A percentile compares a stretch with the other conserved stretches of the same genome.
These are phyloP conservation scores for Geoglossum cookeanum DNA, from an alignment of 2,329 filamentous ascomycete genomes.

Conservation along the genomic window DNA sequence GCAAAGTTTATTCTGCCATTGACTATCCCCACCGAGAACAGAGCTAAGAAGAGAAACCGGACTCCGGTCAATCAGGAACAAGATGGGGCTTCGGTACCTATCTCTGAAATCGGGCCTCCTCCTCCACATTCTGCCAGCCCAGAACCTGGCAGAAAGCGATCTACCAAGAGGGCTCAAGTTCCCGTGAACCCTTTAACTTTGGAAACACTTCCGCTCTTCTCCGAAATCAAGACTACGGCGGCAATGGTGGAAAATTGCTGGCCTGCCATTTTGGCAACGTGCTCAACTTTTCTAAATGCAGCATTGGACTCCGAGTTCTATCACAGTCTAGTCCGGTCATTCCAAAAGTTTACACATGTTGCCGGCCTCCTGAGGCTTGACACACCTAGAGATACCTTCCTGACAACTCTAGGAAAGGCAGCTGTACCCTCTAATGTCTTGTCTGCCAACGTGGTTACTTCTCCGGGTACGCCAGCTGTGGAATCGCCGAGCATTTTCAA, in stretches of 20 bases:
- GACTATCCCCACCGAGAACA: constrained; percentile 59
- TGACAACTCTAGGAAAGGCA: constrained; percentile 84
- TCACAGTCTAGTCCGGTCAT: constrained; percentile 73
- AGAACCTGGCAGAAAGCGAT: constrained; percentile 19
- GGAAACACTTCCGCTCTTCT: constrained; percentile 49
- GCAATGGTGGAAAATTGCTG: constrained; percentile 79
- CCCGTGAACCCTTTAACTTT: constrained; percentile 69
- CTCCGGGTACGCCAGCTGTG: constrained; percentile 12
- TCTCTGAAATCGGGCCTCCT: constrained; percentile 18
- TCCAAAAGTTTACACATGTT: constrained; percentile 90
- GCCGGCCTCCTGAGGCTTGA: constrained; percentile 68
- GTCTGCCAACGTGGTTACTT: constrained; percentile 19
- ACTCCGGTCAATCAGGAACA: constrained; percentile 11
- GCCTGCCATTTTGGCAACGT: constrained; percentile 87
- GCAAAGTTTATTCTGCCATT: constrained; percentile 86
- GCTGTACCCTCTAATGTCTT: constrained; percentile 65
- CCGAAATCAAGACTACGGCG: constrained; percentile 58
- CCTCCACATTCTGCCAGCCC: constrained; percentile 13
- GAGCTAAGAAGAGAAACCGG: constrained; percentile 27
- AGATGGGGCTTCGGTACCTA: constrained; percentile 26
- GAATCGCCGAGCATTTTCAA: constrained; percentile 35
- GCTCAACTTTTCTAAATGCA: constrained; percentile 86
- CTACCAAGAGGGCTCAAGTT: constrained; percentile 55
- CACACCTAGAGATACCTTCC: constrained; percentile 81
- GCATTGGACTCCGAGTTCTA: constrained; percentile 88